Evolutionary conservation across 2,329 filamentous ascomycete genomes (phyloP).

Genomic region (Apiospora hydei): DNA sequence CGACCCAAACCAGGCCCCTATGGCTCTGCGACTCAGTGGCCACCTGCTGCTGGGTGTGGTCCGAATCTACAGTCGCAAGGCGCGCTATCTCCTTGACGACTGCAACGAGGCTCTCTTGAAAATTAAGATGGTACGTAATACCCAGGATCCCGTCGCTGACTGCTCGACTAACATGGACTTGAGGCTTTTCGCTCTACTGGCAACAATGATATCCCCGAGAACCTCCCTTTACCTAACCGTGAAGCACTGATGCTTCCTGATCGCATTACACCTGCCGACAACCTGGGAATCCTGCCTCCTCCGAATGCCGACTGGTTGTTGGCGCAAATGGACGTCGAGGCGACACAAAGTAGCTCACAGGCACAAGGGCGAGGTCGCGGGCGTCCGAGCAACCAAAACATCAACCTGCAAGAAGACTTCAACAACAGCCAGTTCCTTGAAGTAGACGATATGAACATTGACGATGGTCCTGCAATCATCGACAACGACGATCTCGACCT

Average conservation of each 20-base stretch:
- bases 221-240: slow-evolving; percentile 80
- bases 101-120: slow-evolving; percentile 98
- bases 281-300: slow-evolving; percentile 77
- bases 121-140: slow-evolving; percentile 86
- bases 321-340: slow-evolving; percentile 70
- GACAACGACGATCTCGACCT: slow-evolving; percentile 73
- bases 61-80: slow-evolving; percentile 96
- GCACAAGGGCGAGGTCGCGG: slow-evolving; percentile 52
- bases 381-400: slow-evolving; percentile 63
- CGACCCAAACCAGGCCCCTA: slow-evolving; percentile 88
- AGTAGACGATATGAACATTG: slow-evolving; percentile 63
- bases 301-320: slow-evolving; percentile 88
- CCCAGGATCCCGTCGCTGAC: slow-evolving; percentile 15
- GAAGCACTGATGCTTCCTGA: slow-evolving; percentile 90
- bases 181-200: slow-evolving; percentile 93
- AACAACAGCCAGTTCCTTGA: slow-evolving; percentile 83
- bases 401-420: slow-evolving; percentile 73
- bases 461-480: slow-evolving; percentile 63
- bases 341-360: slow-evolving; percentile 63
- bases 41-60: slow-evolving; percentile 95
- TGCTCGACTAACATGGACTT: slow-evolving; percentile 42
- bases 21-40: slow-evolving; percentile 91
- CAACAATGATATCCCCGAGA: slow-evolving; percentile 93
- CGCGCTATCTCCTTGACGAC: slow-evolving; percentile 93
- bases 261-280: slow-evolving; percentile 90